Evolutionary conservation across 345 rosid species (phyloP), one percentile per base, ranked within the genome.

Genomic region (Eucalyptus urophylla): DNA sequence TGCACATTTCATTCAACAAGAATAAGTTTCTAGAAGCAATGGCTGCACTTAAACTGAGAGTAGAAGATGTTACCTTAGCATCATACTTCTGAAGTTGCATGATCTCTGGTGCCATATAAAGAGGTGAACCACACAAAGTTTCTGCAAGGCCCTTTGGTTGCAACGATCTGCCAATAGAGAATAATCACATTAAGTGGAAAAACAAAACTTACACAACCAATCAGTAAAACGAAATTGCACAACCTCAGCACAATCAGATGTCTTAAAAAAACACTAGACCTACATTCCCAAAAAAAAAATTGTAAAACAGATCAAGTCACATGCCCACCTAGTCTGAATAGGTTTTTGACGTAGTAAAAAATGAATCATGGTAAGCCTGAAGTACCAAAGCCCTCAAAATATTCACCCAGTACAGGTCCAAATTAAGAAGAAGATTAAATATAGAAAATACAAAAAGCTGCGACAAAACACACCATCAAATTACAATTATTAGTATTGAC

Each of bases 71-170:
- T 92, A 98, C 99, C 98, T 97, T 98, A 14, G 98, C 99, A 90
- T 98, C 99, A 92, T 98, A 98, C 94, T 98, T 98, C 91, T 96
- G 98, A 92, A 94, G 95, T 90, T 95, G 99, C 99, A 98, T 98
- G 90, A 98, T 98, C 94, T 98, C 99, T 25, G 99, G 99, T 91
- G 99, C 99, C 99, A 98, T 98, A 92, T 98, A 98, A 91, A 98
- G 97, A 14, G 99, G 99, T 65, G 99, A 98, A 89, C 99, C 99
- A 65, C 99, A 98, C 90, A 98, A 90, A 47, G 99, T 98, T 94
- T 98, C 99, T 86, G 99, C 99, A 53, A 98, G 98, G 87, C 97
- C 97, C 92, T 95, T 94, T 86, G 98, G 98, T 91, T 97, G 98
- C 92, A 98, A 91, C 80, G 99, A 96, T 93, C 99, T 98, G 94